A percentile compares a stretch with the other conserved stretches of the same genome.
Evolutionary conservation across 306 rosid genomes (phyloP).

Genomic region (Pyrus bretschneideri): DNA sequence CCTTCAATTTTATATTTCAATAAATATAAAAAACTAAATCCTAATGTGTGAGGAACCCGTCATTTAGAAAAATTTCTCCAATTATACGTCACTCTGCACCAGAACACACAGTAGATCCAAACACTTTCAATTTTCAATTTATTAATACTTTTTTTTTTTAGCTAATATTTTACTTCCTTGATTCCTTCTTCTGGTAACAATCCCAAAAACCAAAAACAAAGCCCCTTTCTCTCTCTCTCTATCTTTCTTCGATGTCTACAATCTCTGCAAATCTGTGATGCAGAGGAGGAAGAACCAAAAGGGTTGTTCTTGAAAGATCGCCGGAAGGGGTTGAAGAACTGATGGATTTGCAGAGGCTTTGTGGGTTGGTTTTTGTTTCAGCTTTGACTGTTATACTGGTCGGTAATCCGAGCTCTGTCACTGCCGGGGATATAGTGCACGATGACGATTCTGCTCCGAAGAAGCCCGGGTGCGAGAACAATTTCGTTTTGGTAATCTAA

Average conservation of each 20-base stretch:
- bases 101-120: background rate
- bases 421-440: conserved; percentile 73
- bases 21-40: no score
- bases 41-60: no score
- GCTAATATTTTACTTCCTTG: background rate
- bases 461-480: conserved; percentile 85
- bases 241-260: conserved; percentile 1
- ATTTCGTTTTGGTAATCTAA: conserved; percentile 68
- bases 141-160: background rate
- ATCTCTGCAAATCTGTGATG: conserved; percentile 27
- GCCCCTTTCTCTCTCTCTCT: background rate
- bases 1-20: no score
- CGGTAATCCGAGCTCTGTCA: conserved; percentile 24
- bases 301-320: conserved; percentile 26
- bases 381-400: conserved; percentile 34
- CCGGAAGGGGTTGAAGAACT: conserved; percentile 9
- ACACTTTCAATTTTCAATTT: background rate
- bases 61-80: no score
- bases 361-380: conserved; percentile 18
- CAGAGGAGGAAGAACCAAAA: conserved; percentile 26
- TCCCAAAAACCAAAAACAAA: background rate
- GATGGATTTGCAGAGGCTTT: conserved; percentile 53
- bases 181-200: background rate
- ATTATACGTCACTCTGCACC: background rate
- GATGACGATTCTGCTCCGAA: conserved; percentile 73